Conservation (phyloP, 164 flowering plant genomes). For the Brasenia schreberi region DNA sequence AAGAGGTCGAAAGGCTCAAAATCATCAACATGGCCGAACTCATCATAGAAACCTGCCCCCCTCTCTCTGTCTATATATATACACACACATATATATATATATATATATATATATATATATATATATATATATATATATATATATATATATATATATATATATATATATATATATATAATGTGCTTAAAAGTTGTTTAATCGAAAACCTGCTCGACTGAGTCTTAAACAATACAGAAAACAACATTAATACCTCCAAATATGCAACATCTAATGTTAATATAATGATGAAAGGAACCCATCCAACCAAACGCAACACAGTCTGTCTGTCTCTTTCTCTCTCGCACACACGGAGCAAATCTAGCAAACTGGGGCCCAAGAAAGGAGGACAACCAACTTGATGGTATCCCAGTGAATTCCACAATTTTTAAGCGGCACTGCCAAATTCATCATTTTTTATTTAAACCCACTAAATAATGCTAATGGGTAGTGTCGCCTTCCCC, state of each 20-base stretch:
- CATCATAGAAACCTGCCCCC: background rate
- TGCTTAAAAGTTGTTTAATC: too few relatives aligned
- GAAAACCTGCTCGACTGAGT: too few relatives aligned
- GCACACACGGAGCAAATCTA: background rate
- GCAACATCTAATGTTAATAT: background rate
- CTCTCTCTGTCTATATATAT: too few relatives aligned
- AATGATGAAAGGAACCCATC: background rate
- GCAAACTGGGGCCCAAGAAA: background rate
- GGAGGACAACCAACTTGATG: background rate
- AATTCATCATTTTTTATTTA: too few relatives aligned
- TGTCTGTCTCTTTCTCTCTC: too few relatives aligned
- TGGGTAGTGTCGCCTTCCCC: background rate
- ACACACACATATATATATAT: too few relatives aligned
- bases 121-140: too few relatives aligned
- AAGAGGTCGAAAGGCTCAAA: background rate
- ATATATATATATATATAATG: too few relatives aligned
- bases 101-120: too few relatives aligned
- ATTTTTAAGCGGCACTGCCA: background rate
- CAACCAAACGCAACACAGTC: background rate
- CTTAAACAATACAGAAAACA: too few relatives aligned
- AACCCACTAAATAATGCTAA: background rate
- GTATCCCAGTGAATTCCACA: background rate
- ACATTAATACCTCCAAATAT: background rate
- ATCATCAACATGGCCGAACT: background rate
- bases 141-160: too few relatives aligned